phyloP scores from a whole-genome alignment of 1,284 basidiomycete genomes.

The Cryptococcus depauperatus region DNA sequence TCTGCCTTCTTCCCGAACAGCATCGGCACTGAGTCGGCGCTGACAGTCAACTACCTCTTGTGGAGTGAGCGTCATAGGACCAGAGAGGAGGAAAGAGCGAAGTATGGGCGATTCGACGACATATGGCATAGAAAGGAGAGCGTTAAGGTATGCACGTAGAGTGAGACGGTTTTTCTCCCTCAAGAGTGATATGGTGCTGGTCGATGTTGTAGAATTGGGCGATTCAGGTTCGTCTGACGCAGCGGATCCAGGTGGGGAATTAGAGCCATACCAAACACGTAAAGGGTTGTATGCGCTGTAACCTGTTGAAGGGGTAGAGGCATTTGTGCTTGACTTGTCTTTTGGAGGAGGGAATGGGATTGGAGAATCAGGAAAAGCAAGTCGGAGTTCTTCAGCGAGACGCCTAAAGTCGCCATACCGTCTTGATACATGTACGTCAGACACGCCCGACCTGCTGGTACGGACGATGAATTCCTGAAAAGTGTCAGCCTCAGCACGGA shows the following conservation, averaged over 20 bases:
- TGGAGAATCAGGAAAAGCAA: slow-evolving; percentile 68
- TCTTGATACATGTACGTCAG: slow-evolving; percentile 79
- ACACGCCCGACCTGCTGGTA: slow-evolving; percentile 63
- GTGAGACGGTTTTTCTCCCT: slow-evolving; percentile 95
- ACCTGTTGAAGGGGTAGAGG: slow-evolving; percentile 14
- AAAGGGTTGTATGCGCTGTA: slow-evolving; percentile 43
- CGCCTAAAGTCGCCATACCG: slow-evolving; percentile 92
- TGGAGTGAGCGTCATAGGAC: slow-evolving; percentile 61
- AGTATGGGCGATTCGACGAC: slow-evolving; percentile 79
- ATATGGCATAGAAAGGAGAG: slow-evolving; percentile 63
- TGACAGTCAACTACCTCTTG: slow-evolving; percentile 74
- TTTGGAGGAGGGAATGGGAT: slow-evolving; percentile 76
- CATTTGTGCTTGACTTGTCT: slow-evolving; percentile 63
- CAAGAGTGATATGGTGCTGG: slow-evolving; percentile 52
- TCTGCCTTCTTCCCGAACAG: slow-evolving; percentile 77
- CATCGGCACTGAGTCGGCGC: slow-evolving; percentile 79
- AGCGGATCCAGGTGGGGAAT: slow-evolving; percentile 25
- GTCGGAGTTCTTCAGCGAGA: slow-evolving; percentile 74
- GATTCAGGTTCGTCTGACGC: slow-evolving; percentile 8
- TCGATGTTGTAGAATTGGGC: slow-evolving; percentile 1
- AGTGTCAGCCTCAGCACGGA: neutral
- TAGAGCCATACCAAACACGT: slow-evolving; percentile 42
- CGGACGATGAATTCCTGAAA: slow-evolving; percentile 85
- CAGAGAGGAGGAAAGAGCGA: slow-evolving; percentile 73
- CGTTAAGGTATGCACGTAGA: slow-evolving; percentile 80